Evolutionary conservation across 2,329 filamentous ascomycete genomes (phyloP), one percentile per base, ranked within the genome.

Genomic region (Fusarium abutilonis): DNA sequence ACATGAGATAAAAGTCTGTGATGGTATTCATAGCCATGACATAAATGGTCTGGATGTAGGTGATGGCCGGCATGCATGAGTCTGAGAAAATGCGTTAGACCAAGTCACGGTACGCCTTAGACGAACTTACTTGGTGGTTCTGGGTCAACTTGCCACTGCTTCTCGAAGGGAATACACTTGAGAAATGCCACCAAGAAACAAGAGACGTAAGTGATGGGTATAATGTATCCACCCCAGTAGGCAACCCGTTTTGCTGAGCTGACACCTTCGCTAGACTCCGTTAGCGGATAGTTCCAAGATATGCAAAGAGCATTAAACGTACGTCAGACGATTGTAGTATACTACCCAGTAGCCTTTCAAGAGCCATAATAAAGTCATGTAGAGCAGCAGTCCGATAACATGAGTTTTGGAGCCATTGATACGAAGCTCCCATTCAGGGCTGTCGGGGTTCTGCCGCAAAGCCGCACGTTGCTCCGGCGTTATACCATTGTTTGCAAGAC

Each of bases 161-260:
- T 56, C 9, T 56, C 52, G n/a, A 56, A 56, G 2, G 52, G 52
- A 10, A 56, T 56, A 29, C 52, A 56, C 40, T 56, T 56, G 13
- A 56, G 52, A 9, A 56, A 51, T 2, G 52, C 52, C 4, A 56
- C 52, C 19, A 56, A 43, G 1, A 56, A 36, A 13, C 52, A 56
- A 21, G 52, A 56, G n/a, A 52, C 39, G 15, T 56, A 56, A 6
- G 52, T 56, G 32, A 56, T 34, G 14, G 50, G 50, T 31, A 53
- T 47, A 28, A 53, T 47, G 9, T n/a, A 53, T 2, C 26, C 50
- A 7, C 50, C 50, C 50, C 50, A 53, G 50, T 47, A 41, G 10
- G 50, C 50, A 9, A 40, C 42, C n/a, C 50, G 50, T 43, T 40
- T 53, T 8, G 50, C 50, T 4, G 50, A 53, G 42, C 7, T 9